Base-by-base conservation (phyloP, 441 rosid species). In the Corymbia citriodora region DNA sequence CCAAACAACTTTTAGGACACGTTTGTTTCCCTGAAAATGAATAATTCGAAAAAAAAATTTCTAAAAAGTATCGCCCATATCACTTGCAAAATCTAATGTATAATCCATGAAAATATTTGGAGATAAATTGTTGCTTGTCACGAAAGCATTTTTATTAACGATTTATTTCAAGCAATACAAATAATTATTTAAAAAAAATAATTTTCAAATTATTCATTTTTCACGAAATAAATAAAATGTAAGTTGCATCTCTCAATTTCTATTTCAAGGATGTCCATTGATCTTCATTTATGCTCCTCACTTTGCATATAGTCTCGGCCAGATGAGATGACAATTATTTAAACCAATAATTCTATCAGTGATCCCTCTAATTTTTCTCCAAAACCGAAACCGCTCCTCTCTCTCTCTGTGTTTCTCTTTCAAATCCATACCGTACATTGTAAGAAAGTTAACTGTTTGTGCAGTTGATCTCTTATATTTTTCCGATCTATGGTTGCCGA, bases 121-220 rank as follows among this genome's bases (percentile, higher is more conserved):
- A 57, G 25, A 57, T 10, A 0, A 57, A 55, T 23, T 57, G 6
- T 57, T 0, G 0, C 23, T 5, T 23, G 2, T 23, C 23, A 23
- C 10, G 29, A 57, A 57, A 23, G 63, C 2, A 57, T 53, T 55
- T 55, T 57, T 4, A 23, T 10, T 23, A 5, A 57, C 2, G 19
- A 55, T 1, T 55, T 19, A 57, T 55, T 55, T 55, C 2, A 55
- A 19, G 2, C 0, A 4, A 19, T 55, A 8, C 0, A 8, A 55
- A 10, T 6, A 6, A 40, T 40, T 40, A 40, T 40, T 40, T 40
- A 4, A 40, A 6, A 40, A 40, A 40, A 57, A 57, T 57, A 0
- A 4, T 57, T 57, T 57, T 13, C 23, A 57, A 57, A 57, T 57
- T 1, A 0, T 57, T 57, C 5, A 57, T 57, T 23, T 57, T 0